A percentile compares a stretch with the other conserved stretches of the same genome.
Conservation (phyloP, 208 protist species). For the Blechomonas ayalai region DNA sequence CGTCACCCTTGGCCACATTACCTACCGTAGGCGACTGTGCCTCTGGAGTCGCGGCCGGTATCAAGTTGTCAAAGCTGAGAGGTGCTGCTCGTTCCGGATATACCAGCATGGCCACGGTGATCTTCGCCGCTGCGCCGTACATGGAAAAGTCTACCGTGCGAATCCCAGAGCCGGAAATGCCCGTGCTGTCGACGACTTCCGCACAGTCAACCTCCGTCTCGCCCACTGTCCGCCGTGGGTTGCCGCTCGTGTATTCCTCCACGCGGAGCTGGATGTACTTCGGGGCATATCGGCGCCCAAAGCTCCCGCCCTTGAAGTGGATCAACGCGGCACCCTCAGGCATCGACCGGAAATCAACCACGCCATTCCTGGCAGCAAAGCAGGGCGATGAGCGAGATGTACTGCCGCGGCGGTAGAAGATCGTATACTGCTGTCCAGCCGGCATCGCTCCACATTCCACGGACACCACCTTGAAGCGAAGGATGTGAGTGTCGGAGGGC, state of each 20-base stretch:
- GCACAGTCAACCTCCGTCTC: conserved; percentile 70
- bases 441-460: conserved; percentile 55
- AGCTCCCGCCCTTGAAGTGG: conserved; percentile 63
- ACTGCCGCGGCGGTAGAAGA: conserved; percentile 65
- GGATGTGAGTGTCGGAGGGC: conserved; percentile 55
- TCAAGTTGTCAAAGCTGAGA: conserved; percentile 54
- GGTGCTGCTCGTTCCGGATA: conserved; percentile 51
- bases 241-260: conserved; percentile 71
- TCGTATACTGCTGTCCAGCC: conserved; percentile 69
- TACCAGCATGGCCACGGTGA: conserved; percentile 59
- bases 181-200: conserved; percentile 23
- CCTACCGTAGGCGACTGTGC: conserved; percentile 9
- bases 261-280: conserved; percentile 81
- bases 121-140: conserved; percentile 51
- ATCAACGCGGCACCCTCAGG: conserved; percentile 71
- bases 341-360: conserved; percentile 73
- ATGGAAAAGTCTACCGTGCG: conserved; percentile 35
- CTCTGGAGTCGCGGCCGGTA: conserved; percentile 9
- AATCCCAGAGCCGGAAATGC: conserved; percentile 23
- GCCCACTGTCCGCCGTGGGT: conserved; percentile 51
- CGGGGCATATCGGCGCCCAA: conserved; percentile 37
- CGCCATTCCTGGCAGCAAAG: conserved; percentile 47
- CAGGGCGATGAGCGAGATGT: conserved; percentile 68
- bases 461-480: conserved; percentile 69
- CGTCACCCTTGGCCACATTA: conserved; percentile 10